Evolutionary conservation across 2,329 filamentous ascomycete species (phyloP), one percentile per base, ranked within the genome.

Genomic region (Monosporascus sp.): DNA sequence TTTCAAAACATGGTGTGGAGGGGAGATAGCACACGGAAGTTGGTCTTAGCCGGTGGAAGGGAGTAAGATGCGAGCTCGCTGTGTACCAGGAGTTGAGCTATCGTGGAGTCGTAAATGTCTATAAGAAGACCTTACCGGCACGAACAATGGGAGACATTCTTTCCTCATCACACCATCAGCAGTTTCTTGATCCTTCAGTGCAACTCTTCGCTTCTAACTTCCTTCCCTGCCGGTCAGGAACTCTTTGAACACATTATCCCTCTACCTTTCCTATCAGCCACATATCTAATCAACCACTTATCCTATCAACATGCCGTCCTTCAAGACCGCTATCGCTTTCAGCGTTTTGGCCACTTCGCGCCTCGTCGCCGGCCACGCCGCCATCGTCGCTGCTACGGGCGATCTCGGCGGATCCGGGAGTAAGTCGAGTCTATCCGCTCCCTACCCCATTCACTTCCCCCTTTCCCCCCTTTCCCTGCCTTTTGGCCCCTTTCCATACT

Each of bases 311-410:
- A 67, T 67, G 65, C 60, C 64, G 58, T 65, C 63, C 18, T 56
- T 62, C 49, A 64, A 61, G 50, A 41, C 58, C 4, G 51, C 69
- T 55, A 28, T 74, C 55, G 57, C 70, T 58, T 68, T 81, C 64
- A 71, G 75, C 64, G 72, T 82, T 68, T 67, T 85, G 64, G 73
- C 79, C 60, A 71, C 76, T 57, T 76, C 76, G 62, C 71, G 78
- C 58, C 75, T 86, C 50, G 82, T 80, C 58, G 74, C 81, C 58
- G 81, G 78, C 63, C 84, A 87, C 74, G 76, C 77, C 55, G 82
- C 78, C 60, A 85, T 87, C 69, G 76, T 78, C 62, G 69, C 69
- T 48, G 84, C 84, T 35, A 75, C 74, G 40, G 84, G 83, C 54
- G 73, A 86, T 60, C 73, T 73, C 28, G 82, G 83, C 49, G 82